phyloP scores from a whole-genome alignment of 2,329 filamentous ascomycete species.

The Phaeosphaeriaceae sp. region DNA sequence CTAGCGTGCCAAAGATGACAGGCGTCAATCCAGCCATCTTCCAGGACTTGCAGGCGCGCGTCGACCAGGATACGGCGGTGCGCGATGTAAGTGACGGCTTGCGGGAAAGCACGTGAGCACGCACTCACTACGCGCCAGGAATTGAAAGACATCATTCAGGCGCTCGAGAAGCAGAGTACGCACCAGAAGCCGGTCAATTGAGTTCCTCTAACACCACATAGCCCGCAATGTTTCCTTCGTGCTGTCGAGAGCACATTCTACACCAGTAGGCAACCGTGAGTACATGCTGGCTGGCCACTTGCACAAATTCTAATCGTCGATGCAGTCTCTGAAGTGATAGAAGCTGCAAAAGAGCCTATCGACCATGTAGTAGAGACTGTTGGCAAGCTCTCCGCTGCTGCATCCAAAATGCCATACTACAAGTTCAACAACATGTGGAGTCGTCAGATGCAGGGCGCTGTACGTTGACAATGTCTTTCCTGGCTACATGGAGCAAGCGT shows the following conservation, averaged over 20 bases:
- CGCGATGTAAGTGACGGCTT: conserved; percentile 66
- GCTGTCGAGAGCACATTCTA: conserved; percentile 89
- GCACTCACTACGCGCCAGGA: conserved; percentile 57
- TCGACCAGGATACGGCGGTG: conserved; percentile 84
- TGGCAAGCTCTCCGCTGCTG: conserved; percentile 71
- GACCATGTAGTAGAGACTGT: conserved; percentile 75
- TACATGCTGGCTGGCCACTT: conserved; percentile 12
- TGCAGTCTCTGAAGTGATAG: conserved; percentile 72
- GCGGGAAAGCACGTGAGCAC: conserved; percentile 31
- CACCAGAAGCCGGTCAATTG: neutral
- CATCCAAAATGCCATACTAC: conserved; percentile 93
- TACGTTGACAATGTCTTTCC: conserved; percentile 47
- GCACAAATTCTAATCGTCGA: conserved; percentile 11
- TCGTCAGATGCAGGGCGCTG: conserved; percentile 80
- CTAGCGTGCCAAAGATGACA: conserved; percentile 49
- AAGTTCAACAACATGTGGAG: conserved; percentile 94
- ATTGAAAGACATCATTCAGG: conserved; percentile 80
- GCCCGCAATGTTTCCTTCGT: conserved; percentile 81
- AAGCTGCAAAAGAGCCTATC: conserved; percentile 73
- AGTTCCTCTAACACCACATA: conserved; percentile 31
- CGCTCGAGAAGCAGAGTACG: conserved; percentile 76
- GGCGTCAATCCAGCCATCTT: conserved; percentile 82
- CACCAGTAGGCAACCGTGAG: conserved; percentile 69
- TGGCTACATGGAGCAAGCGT: neutral
- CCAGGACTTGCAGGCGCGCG: conserved; percentile 82